Conservation (phyloP, 495 filamentous ascomycete species). For the Stereocaulon alpinum region DNA sequence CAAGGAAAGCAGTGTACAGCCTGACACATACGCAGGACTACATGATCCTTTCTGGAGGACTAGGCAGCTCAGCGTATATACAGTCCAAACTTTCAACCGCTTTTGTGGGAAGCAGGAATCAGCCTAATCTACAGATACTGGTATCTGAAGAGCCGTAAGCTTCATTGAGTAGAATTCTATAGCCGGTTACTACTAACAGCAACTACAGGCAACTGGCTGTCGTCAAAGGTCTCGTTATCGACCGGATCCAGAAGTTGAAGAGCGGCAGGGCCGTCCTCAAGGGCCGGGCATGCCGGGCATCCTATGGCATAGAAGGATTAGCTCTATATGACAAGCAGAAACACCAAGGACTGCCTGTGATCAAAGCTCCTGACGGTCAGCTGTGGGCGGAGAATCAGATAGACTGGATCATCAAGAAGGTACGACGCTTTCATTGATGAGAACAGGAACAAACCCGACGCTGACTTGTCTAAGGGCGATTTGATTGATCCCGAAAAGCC, state of each 20-base stretch:
- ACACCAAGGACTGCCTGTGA: background rate
- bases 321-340: background rate
- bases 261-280: slow-evolving; percentile 25
- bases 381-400: background rate
- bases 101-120: background rate
- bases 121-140: slow-evolving; percentile 22
- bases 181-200: background rate
- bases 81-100: slow-evolving; percentile 20
- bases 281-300: slow-evolving; percentile 23
- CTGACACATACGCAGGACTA: slow-evolving; percentile 16
- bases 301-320: background rate
- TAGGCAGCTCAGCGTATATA: slow-evolving; percentile 31
- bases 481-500: background rate
- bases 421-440: background rate
- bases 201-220: slow-evolving; percentile 27
- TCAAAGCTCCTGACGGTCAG: background rate
- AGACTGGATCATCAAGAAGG: background rate
- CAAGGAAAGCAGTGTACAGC: background rate
- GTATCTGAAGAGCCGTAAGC: slow-evolving; percentile 26
- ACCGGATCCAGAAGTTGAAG: slow-evolving; percentile 25
- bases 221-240: slow-evolving; percentile 30
- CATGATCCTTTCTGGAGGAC: slow-evolving; percentile 31
- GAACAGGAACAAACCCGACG: background rate
- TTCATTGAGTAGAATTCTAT: background rate
- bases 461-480: background rate